Conservation (phyloP, 2,329 filamentous ascomycete species). For the Colletotrichum godetiae region DNA sequence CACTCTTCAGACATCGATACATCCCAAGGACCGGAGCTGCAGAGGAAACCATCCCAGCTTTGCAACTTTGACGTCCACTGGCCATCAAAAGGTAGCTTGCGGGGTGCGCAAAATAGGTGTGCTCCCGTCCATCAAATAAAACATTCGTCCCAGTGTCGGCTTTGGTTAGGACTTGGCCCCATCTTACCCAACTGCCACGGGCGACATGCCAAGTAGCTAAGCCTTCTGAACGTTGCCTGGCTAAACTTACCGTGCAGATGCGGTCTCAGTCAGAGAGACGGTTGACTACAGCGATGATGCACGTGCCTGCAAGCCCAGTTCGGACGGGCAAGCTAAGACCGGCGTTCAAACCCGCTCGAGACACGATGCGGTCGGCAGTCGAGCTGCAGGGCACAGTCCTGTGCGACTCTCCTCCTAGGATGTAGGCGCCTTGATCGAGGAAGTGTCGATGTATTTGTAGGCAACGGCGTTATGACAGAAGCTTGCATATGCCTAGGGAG, state of each 20-base stretch:
- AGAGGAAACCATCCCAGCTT: not conserved
- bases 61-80: not conserved
- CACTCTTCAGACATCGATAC: not conserved
- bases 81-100: conserved; percentile 1
- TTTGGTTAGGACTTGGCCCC: not conserved
- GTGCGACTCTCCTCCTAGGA: conserved; percentile 15
- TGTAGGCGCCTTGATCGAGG: conserved; percentile 3
- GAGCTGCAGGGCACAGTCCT: conserved; percentile 11
- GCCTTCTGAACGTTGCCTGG: not conserved
- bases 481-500: not conserved
- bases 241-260: conserved; percentile 22
- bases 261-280: conserved; percentile 29
- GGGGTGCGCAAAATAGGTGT: not conserved
- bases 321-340: conserved; percentile 27
- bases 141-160: conserved; percentile 21
- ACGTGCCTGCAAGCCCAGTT: conserved; percentile 15
- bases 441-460: conserved; percentile 18
- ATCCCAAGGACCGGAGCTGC: not conserved
- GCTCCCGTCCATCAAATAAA: not conserved
- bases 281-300: conserved; percentile 8
- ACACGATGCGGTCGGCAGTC: conserved; percentile 7
- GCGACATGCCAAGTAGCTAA: not conserved
- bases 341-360: conserved; percentile 25
- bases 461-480: not conserved
- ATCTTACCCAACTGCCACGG: not conserved